phyloP scores from a whole-genome alignment of 1,284 basidiomycete genomes.

The Cutaneotrichosporon spelunceum region DNA sequence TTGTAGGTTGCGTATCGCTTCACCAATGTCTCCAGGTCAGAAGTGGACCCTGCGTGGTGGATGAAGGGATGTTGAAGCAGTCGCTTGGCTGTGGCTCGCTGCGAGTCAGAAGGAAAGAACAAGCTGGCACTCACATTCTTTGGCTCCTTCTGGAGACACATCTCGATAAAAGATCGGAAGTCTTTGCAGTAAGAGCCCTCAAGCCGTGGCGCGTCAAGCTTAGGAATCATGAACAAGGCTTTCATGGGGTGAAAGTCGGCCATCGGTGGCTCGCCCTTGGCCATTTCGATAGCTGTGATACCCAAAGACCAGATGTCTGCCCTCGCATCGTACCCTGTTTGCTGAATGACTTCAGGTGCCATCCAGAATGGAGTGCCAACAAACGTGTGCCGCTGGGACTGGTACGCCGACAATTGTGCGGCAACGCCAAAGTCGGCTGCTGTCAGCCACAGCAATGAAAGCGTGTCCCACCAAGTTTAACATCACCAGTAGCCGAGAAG shows the following conservation, averaged over 20 bases:
- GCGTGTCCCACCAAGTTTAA: conserved; percentile 66
- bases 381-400: conserved; percentile 88
- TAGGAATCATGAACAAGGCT: conserved; percentile 87
- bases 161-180: conserved; percentile 89
- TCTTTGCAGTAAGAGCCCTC: conserved; percentile 61
- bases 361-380: conserved; percentile 98
- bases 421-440: conserved; percentile 93
- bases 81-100: conserved; percentile 87
- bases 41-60: conserved; percentile 72
- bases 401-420: conserved; percentile 79
- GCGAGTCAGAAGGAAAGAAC: conserved; percentile 6
- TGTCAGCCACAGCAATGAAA: neutral
- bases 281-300: conserved; percentile 92
- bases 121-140: conserved; percentile 56
- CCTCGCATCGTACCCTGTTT: conserved; percentile 93
- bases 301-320: conserved; percentile 97
- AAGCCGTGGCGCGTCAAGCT: conserved; percentile 79
- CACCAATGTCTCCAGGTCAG: conserved; percentile 77
- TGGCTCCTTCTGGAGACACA: conserved; percentile 91
- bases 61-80: conserved; percentile 91
- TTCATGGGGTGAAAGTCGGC: conserved; percentile 83
- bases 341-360: conserved; percentile 97
- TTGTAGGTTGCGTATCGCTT: conserved; percentile 63
- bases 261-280: conserved; percentile 87
- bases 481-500: conserved; percentile 81